These are phyloP conservation scores for Candida neerlandica DNA, from an alignment of 1,139 yeast species.

Conservation along the genomic window DNA sequence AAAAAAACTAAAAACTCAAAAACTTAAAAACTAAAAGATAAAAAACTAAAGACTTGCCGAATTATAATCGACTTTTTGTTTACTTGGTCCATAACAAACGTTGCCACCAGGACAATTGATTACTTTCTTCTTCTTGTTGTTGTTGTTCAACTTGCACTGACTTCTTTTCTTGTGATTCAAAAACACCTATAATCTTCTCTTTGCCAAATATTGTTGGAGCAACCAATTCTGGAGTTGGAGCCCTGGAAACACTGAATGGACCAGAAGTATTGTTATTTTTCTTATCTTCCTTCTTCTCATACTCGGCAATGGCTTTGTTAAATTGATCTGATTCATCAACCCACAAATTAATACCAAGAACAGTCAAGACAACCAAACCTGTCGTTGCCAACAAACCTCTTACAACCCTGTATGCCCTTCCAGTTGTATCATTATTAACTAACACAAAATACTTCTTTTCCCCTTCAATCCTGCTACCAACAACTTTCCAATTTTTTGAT, in stretches of 20 bases:
- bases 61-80: not conserved
- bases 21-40: not conserved
- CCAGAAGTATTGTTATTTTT: not conserved
- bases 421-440: constrained; percentile 18
- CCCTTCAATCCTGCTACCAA: constrained; percentile 31
- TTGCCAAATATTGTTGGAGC: constrained; percentile 5
- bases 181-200: constrained; percentile 2
- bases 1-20: not conserved
- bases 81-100: constrained; percentile 5
- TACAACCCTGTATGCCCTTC: constrained; percentile 19
- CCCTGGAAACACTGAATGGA: constrained; percentile 5
- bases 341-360: constrained; percentile 33
- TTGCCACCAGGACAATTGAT: constrained; percentile 1
- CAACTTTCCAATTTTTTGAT: constrained; percentile 37
- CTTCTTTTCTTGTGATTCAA: not conserved
- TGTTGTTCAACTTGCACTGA: not conserved
- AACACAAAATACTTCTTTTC: constrained; percentile 32
- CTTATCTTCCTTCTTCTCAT: constrained; percentile 2
- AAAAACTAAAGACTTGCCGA: not conserved
- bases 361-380: constrained; percentile 33
- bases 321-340: constrained; percentile 19
- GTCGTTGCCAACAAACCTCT: constrained; percentile 36
- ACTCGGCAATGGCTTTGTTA: constrained; percentile 6
- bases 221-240: not conserved
- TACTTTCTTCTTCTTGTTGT: not conserved